Evolutionary conservation across 345 rosid genomes (phyloP), one percentile per base, ranked within the genome.

Genomic region (Mallotus nudiflorus): DNA sequence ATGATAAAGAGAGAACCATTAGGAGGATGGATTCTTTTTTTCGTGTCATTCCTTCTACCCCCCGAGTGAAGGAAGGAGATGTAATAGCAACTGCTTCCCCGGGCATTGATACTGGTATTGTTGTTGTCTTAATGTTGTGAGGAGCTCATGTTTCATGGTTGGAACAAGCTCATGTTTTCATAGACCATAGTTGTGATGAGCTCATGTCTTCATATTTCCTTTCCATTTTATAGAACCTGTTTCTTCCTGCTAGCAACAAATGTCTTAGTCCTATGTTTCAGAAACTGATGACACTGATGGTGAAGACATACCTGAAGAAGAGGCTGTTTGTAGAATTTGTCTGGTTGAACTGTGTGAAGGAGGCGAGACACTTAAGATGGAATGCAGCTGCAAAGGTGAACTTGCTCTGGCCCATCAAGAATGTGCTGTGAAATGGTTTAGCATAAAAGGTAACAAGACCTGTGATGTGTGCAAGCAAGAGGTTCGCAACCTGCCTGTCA

Each of bases 371-470:
- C 78, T 94, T 31, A 89, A 91, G 88, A 89, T 94, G 95, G 98
- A 94, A 74, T 94, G 97, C 85, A 94, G 96, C 80, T 94, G 97
- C 86, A 94, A 90, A 89, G 98, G 98, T 0, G 97, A 94, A 73
- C 97, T 94, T 40, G 96, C 97, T 74, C 80, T 94, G 68, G 97
- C 97, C 14, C 98, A 91, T 79, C 85, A 82, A 81, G 97, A 90
- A 49, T 94, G 98, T 78, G 97, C 97, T 55, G 76, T 91, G 19
- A 94, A 94, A 82, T 94, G 98, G 98, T 94, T 91, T 64, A 88
- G 89, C 59, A 91, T 90, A 76, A 94, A 91, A 79, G 97, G 97
- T 44, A 94, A 87, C 86, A 91, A 88, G 78, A 91, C 84, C 0
- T 94, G 98, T 66, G 97, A 94, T 51, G 97, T 91, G 31, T 91